phyloP scores from a whole-genome alignment of 176 grass and related monocot species.

The Elymus sibiricus region DNA sequence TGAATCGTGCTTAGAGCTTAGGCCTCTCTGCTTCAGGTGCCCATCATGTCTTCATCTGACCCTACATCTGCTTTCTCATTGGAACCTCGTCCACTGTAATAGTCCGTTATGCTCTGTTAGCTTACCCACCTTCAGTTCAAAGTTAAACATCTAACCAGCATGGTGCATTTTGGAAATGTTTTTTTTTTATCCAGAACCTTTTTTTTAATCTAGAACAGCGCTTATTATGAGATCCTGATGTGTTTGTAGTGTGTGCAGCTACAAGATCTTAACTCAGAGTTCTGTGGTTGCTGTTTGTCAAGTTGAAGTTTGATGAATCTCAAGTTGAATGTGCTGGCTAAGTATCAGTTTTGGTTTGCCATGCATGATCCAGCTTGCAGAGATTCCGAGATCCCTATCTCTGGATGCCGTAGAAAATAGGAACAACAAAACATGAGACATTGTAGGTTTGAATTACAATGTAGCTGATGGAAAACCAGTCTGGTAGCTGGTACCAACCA shows the following conservation, averaged over 20 bases:
- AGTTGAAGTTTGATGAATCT: too few species aligned
- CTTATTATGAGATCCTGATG: background rate
- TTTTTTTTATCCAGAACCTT: background rate
- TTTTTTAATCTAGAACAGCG: too few species aligned
- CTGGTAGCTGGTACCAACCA: background rate
- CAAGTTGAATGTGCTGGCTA: background rate
- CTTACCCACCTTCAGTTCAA: background rate
- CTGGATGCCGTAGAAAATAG: background rate
- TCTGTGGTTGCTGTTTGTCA: background rate
- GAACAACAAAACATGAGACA: background rate
- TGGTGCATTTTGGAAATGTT: background rate
- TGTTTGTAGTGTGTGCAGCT: background rate
- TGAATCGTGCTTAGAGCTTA: too few species aligned
- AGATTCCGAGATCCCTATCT: background rate
- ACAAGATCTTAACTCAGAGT: background rate
- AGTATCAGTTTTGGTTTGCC: too few species aligned
- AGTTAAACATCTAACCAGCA: background rate
- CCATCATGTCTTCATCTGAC: too few species aligned
- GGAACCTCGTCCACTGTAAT: background rate
- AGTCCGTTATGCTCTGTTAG: background rate
- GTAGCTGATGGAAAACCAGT: background rate
- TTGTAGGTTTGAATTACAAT: background rate
- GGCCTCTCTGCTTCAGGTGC: too few species aligned
- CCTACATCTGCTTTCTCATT: background rate
- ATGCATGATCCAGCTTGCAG: too few species aligned